Evolutionary conservation across 179 eudicot species (phyloP), one percentile per base, ranked within the genome.

Genomic region (Kewa caespitosa): DNA sequence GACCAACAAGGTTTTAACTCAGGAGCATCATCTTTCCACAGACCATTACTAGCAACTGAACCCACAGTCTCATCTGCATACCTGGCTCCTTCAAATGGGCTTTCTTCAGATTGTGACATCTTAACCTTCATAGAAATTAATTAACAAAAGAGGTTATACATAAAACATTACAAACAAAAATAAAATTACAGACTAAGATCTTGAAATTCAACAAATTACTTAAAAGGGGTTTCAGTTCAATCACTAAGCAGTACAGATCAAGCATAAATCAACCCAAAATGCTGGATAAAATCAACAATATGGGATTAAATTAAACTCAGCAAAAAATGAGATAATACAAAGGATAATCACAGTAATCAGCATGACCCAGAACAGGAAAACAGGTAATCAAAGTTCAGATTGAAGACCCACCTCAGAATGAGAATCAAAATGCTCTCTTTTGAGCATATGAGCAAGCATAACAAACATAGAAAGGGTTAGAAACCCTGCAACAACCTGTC

Each of bases 361-460:
- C 20, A 61, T 61, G 43, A 43, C 55, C 55, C 77, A 74, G n/a
- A 1, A 4, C 31, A 22, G 42, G 1, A 63, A 63, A 43, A 14
- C 9, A 0, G 38, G 41, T 8, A 31, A 41, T 32, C 6, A 1
- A 23, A 54, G 23, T 2, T 65, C 27, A 13, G 22, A 17, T 17
- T 17, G 17, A 39, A 22, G 39, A 34, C 63, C 48, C 78, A 92
- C 93, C 67, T 85, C 78, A 66, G 80, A 46, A 62, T 55, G 10
- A 61, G 87, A 69, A 72, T 81, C 86, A 59, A 95, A 85, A 81
- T 95, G 98, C 66, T 95, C 98, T 31, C 93, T 74, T 83, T 90
- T 91, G 80, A 95, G 84, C 99, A 95, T 95, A 75, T 88, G 81
- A 20, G 89, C 99, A 37, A 95, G 97, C 97, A 93, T 95, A 50